Conservation (phyloP, 2,329 filamentous ascomycete genomes). For the Cordyceps javanica region DNA sequence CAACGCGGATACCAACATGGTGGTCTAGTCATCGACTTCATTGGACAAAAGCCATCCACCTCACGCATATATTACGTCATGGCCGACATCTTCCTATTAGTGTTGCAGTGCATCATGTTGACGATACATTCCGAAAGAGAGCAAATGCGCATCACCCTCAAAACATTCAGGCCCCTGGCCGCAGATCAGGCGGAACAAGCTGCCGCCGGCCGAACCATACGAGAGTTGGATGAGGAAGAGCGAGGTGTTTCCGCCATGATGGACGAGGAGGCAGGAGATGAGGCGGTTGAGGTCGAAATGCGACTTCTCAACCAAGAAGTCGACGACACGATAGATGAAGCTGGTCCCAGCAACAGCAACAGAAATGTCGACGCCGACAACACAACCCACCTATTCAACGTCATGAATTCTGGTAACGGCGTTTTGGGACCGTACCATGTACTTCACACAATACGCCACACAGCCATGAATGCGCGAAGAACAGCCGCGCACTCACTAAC, state of each 20-base stretch:
- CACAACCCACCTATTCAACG: conserved; percentile 37
- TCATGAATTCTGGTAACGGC: conserved; percentile 49
- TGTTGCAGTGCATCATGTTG: conserved; percentile 58
- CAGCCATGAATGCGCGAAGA: conserved; percentile 40
- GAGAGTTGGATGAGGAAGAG: conserved; percentile 53
- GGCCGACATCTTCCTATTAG: conserved; percentile 50
- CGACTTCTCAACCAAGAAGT: conserved; percentile 27
- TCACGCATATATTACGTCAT: conserved; percentile 50
- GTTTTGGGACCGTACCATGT: conserved; percentile 49
- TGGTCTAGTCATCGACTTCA: conserved; percentile 60
- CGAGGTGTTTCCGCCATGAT: conserved; percentile 41
- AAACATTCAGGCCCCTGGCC: conserved; percentile 30
- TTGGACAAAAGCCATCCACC: conserved; percentile 58
- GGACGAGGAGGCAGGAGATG: conserved; percentile 30
- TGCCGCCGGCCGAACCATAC: conserved; percentile 26
- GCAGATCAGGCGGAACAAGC: conserved; percentile 24
- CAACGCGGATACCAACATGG: conserved; percentile 61
- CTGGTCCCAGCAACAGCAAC: conserved; percentile 17
- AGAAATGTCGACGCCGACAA: conserved; percentile 26
- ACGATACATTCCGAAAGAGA: conserved; percentile 56
- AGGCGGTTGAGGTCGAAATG: conserved; percentile 41
- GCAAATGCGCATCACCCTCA: conserved; percentile 44
- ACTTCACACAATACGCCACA: conserved; percentile 41
- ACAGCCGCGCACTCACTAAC: conserved; percentile 47
- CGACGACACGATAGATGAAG: conserved; percentile 15